These are phyloP conservation scores for Cyclostephanos invisitatus DNA, from an alignment of 108 stramenopile species.

Conservation along the genomic window DNA sequence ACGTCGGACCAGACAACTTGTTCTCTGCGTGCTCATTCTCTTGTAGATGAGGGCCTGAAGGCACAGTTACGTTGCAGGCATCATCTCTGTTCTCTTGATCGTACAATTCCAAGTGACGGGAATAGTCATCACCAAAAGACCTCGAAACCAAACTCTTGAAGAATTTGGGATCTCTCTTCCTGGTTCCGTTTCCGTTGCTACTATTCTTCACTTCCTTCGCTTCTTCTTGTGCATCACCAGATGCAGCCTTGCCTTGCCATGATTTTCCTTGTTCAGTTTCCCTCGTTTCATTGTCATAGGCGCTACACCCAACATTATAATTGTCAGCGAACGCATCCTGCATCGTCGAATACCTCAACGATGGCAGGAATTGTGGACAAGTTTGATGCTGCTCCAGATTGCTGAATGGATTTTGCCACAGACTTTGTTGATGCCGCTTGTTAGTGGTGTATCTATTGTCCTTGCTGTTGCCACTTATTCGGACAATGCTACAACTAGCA, in stretches of 20 bases:
- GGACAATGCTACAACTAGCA: not conserved
- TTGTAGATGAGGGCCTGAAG: not conserved
- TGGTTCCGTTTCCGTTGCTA: not conserved
- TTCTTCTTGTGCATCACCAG: not conserved
- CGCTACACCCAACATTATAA: constrained; percentile 14
- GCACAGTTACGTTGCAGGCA: not conserved
- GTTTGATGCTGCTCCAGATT: constrained; percentile 2
- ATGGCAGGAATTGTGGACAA: constrained; percentile 44
- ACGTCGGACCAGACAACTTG: not conserved
- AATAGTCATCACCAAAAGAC: not conserved
- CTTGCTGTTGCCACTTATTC: not conserved
- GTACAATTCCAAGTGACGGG: not conserved
- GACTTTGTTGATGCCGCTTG: not conserved
- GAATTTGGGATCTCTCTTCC: not conserved
- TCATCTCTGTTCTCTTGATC: not conserved
- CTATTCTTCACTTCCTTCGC: not conserved
- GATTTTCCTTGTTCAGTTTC: not conserved
- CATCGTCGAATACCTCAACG: constrained; percentile 35
- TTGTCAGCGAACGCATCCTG: constrained; percentile 11
- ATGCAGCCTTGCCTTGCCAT: constrained; percentile 17
- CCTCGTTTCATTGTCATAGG: not conserved
- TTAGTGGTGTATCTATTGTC: constrained; percentile 10
- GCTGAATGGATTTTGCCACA: not conserved
- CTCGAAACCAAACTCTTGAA: not conserved
- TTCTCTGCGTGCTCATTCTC: not conserved